Percentiles rank a stretch among this genome's conserved stretches.
phyloP scores from a whole-genome alignment of 1,139 yeast species.

The Yamadazyma epiphylla region DNA sequence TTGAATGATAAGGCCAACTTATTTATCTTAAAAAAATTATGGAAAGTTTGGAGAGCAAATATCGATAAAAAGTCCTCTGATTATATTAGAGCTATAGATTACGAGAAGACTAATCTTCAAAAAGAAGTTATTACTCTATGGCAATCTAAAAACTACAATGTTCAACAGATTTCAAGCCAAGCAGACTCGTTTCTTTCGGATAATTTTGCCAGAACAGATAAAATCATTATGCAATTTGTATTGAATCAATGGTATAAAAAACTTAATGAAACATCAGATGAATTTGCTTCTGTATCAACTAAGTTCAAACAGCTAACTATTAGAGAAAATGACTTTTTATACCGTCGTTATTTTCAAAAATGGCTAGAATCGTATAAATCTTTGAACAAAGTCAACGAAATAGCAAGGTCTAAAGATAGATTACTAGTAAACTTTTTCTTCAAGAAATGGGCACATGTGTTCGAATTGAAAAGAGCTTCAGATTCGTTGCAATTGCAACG shows the following conservation, averaged over 20 bases:
- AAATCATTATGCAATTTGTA: neutral
- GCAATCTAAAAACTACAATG: neutral
- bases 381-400: too few species aligned
- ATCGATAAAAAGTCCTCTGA: too few species aligned
- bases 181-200: too few species aligned
- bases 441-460: slow-evolving; percentile 6
- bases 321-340: slow-evolving; percentile 4
- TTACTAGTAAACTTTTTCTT: slow-evolving; percentile 4
- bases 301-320: slow-evolving; percentile 7
- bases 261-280: slow-evolving; percentile 3
- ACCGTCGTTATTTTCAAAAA: slow-evolving; percentile 5
- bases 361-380: too few species aligned
- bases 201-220: too few species aligned
- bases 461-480: neutral
- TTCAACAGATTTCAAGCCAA: too few species aligned
- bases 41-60: slow-evolving; percentile 6
- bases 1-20: slow-evolving; percentile 1
- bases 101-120: too few species aligned
- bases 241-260: slow-evolving; percentile 11
- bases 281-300: slow-evolving; percentile 2
- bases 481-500: neutral
- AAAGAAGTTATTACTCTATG: neutral
- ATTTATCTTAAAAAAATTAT: slow-evolving; percentile 1
- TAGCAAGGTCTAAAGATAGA: too few species aligned
- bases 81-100: too few species aligned